phyloP scores from a whole-genome alignment of 176 grass and related monocot genomes.

The Thinopyrum elongatum region DNA sequence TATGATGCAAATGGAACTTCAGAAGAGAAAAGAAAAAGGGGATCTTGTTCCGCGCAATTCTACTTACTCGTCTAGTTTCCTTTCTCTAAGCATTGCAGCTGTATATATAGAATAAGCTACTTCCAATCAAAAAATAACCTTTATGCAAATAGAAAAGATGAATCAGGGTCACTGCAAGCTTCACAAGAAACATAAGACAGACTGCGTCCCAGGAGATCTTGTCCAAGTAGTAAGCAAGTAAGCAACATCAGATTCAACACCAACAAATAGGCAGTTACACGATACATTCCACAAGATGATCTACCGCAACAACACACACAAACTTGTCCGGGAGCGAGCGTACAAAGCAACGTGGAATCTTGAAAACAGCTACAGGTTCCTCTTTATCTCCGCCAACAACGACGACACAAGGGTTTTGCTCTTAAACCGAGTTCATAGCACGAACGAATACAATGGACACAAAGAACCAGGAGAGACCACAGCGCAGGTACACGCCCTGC shows the following conservation, averaged over 20 bases:
- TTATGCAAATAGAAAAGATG: no score
- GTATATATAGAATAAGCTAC: no score
- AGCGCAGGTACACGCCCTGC: not conserved
- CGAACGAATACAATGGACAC: not conserved
- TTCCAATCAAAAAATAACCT: no score
- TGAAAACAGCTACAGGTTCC: not conserved
- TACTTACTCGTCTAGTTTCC: no score
- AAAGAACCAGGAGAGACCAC: not conserved
- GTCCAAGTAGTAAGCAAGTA: no score
- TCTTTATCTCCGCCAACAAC: conserved; percentile 1
- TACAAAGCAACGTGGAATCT: conserved; percentile 24
- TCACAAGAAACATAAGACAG: no score
- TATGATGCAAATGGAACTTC: no score
- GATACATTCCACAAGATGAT: conserved; percentile 8
- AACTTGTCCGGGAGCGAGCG: not conserved
- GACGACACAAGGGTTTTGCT: not conserved
- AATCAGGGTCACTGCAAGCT: no score
- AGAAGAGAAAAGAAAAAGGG: no score
- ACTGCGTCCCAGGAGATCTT: no score
- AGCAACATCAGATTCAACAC: not conserved
- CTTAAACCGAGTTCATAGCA: conserved; percentile 35
- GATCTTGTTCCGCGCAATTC: no score
- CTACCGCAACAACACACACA: not conserved
- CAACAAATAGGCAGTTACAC: not conserved
- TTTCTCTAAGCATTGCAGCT: no score